These are phyloP conservation scores for Yarrowia phangngaensis DNA, from an alignment of 805 yeast genomes.

Conservation along the genomic window DNA sequence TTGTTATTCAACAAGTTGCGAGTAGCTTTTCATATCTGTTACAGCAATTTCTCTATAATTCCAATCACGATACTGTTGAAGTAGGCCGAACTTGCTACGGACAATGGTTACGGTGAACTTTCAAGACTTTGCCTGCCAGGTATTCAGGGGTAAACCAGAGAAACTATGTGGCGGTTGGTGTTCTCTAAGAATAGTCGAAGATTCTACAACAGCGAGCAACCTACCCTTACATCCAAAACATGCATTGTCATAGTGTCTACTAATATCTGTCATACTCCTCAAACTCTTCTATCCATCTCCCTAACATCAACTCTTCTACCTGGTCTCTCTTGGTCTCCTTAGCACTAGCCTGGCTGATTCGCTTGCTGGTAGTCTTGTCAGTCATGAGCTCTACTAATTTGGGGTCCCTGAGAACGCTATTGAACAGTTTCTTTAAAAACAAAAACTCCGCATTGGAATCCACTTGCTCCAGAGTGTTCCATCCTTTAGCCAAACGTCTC, in stretches of 20 bases:
- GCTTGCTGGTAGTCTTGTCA: slow-evolving; percentile 4
- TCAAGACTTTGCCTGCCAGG: no score
- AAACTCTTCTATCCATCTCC: slow-evolving; percentile 47
- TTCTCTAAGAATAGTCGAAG: no score
- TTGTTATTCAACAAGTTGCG: no score
- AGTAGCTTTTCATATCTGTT: no score
- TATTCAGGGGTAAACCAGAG: no score
- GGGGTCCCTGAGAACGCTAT: slow-evolving; percentile 15
- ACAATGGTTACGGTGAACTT: no score
- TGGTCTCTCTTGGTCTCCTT: slow-evolving; percentile 30
- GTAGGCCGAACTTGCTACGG: no score
- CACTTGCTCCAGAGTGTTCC: slow-evolving; percentile 24
- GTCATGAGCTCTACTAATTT: slow-evolving; percentile 25
- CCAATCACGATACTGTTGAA: no score
- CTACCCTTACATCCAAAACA: no score
- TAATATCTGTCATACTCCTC: slow-evolving; percentile 13
- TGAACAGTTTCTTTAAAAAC: slow-evolving; percentile 20
- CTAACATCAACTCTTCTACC: slow-evolving; percentile 46
- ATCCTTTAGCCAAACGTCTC: slow-evolving; percentile 11
- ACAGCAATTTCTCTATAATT: no score
- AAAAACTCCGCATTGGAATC: slow-evolving; percentile 11
- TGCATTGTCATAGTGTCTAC: background rate
- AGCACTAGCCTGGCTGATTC: slow-evolving; percentile 4
- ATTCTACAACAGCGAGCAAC: no score
- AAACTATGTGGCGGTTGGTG: no score